Evolutionary conservation across 2,329 filamentous ascomycete genomes (phyloP).

Genomic region (Mycosphaerella sp.): DNA sequence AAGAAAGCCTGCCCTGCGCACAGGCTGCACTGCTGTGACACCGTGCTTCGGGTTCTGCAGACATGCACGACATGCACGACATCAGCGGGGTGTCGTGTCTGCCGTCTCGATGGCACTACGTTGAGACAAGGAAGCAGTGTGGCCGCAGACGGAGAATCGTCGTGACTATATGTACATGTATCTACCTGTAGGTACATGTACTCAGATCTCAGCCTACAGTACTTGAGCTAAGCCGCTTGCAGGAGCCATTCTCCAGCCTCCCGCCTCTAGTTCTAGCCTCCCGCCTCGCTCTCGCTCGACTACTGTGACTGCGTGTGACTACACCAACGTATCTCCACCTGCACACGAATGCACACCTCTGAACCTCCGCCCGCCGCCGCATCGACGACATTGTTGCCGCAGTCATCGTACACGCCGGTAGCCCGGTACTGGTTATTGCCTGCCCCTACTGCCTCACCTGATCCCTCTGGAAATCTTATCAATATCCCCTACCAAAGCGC

Average conservation of each 20-base stretch:
- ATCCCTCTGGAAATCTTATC: neutral
- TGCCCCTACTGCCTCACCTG: neutral
- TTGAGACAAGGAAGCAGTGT: conserved; percentile 11
- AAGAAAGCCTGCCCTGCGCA: no score
- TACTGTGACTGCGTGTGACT: neutral
- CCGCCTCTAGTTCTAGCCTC: no score
- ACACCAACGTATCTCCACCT: neutral
- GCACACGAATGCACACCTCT: neutral
- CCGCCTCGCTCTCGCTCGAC: neutral
- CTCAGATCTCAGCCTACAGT: conserved; percentile 6
- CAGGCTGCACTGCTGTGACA: no score
- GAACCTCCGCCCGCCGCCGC: neutral
- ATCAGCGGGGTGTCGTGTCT: no score
- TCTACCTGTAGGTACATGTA: no score
- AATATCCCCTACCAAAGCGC: neutral
- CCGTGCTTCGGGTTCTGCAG: no score
- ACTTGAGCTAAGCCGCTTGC: neutral
- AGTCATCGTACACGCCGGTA: neutral
- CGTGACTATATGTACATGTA: no score
- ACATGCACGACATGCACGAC: no score
- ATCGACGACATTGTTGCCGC: neutral
- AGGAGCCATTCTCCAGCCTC: no score
- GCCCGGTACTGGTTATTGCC: neutral
- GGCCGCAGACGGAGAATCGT: no score
- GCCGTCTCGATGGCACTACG: neutral